These are phyloP conservation scores for Volvox reticuliferus DNA, from an alignment of 139 green algal species.

Conservation along the genomic window DNA sequence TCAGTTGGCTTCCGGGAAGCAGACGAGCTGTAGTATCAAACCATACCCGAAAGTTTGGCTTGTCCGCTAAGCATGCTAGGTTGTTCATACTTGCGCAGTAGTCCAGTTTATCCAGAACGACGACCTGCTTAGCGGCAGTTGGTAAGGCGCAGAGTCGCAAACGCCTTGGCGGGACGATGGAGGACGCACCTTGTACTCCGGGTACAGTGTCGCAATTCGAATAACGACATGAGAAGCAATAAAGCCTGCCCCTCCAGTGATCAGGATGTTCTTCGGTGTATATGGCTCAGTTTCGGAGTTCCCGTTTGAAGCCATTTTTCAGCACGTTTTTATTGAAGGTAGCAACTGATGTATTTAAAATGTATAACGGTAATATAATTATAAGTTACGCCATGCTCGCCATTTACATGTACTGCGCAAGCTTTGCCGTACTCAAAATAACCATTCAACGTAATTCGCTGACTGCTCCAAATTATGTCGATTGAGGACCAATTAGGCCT, in stretches of 20 bases:
- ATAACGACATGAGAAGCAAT: constrained; percentile 94
- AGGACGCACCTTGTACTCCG: constrained; percentile 86
- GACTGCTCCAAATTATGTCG: no score
- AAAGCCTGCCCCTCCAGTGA: constrained; percentile 95
- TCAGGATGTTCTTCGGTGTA: constrained; percentile 79
- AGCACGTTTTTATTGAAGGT: no score
- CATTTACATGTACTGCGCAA: no score
- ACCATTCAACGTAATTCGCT: no score
- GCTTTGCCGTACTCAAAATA: no score
- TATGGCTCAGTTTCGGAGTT: constrained; percentile 56
- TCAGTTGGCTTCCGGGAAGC: not conserved
- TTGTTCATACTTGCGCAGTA: constrained; percentile 95
- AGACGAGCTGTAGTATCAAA: not conserved
- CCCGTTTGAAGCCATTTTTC: constrained; percentile 12
- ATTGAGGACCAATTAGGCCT: no score
- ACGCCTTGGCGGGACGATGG: not conserved
- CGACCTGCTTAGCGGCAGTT: constrained; percentile 65
- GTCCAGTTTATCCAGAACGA: constrained; percentile 97
- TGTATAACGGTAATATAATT: no score
- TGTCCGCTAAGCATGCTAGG: constrained; percentile 65
- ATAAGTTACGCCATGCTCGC: no score
- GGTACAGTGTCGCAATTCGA: constrained; percentile 80
- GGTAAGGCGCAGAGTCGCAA: not conserved
- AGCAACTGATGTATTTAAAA: no score
- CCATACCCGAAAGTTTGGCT: constrained; percentile 90